Evolutionary conservation across 345 rosid species (phyloP).

Genomic region (Lepidium sativum): DNA sequence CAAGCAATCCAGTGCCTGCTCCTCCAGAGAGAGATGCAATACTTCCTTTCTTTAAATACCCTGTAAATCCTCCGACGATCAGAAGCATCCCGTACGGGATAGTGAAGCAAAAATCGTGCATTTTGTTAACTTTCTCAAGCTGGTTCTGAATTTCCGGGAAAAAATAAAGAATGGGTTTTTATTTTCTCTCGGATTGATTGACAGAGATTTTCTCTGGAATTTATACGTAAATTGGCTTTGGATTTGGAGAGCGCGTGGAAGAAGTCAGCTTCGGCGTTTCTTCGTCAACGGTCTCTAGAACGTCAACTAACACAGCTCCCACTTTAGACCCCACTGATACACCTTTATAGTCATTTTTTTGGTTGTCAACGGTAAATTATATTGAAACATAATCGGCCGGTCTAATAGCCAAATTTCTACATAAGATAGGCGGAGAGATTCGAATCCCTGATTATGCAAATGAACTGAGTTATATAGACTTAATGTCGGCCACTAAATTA

Average conservation of each 20-base stretch:
- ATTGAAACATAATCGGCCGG: too few species aligned
- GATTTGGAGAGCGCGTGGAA: constrained; percentile 24
- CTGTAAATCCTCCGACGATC: constrained; percentile 63
- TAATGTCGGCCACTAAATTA: too few species aligned
- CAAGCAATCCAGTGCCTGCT: constrained; percentile 56
- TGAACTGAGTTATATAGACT: too few species aligned
- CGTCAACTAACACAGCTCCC: neutral
- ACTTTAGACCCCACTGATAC: too few species aligned
- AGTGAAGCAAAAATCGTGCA: constrained; percentile 96
- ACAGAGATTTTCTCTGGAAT: neutral
- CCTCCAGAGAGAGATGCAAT: constrained; percentile 74
- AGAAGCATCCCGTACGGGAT: constrained; percentile 84
- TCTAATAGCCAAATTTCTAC: too few species aligned
- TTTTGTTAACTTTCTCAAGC: constrained; percentile 18
- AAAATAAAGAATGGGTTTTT: neutral
- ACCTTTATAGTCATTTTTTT: too few species aligned
- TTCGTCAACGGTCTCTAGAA: constrained; percentile 24
- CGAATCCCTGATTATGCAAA: too few species aligned
- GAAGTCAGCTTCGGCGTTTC: constrained; percentile 10
- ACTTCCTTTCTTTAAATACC: constrained; percentile 73
- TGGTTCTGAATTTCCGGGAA: constrained; percentile 5
- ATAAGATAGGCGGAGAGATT: too few species aligned
- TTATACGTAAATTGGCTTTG: neutral
- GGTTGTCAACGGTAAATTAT: too few species aligned
- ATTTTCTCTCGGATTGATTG: neutral